These are phyloP conservation scores for Diaporthe helianthi DNA, from an alignment of 2,329 filamentous ascomycete genomes.

Conservation along the genomic window DNA sequence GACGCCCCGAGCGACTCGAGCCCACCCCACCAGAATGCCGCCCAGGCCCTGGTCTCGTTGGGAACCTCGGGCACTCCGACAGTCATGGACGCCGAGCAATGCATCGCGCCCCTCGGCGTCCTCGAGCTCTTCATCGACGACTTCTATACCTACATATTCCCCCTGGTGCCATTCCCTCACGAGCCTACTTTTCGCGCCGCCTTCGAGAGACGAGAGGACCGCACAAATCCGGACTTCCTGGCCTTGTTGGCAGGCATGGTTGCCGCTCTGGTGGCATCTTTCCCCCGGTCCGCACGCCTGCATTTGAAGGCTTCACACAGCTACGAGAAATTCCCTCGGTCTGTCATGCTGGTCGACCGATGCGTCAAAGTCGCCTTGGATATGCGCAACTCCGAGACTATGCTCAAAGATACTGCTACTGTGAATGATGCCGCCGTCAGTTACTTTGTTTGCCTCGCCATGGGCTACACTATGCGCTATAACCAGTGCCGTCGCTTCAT, in stretches of 20 bases:
- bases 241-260: conserved; percentile 79
- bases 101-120: conserved; percentile 72
- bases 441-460: conserved; percentile 74
- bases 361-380: conserved; percentile 74
- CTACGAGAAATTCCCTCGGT: conserved; percentile 70
- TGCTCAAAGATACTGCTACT: conserved; percentile 54
- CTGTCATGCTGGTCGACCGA: conserved; percentile 72
- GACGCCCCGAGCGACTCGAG: conserved; percentile 38
- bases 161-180: conserved; percentile 78
- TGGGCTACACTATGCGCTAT: conserved; percentile 73
- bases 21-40: conserved; percentile 54
- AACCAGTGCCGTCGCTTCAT: conserved; percentile 74
- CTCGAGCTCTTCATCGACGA: conserved; percentile 77
- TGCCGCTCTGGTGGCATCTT: conserved; percentile 75
- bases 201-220: conserved; percentile 71
- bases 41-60: conserved; percentile 57
- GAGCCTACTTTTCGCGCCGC: conserved; percentile 77
- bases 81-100: conserved; percentile 65
- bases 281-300: conserved; percentile 73
- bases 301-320: conserved; percentile 73
- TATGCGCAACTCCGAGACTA: conserved; percentile 66
- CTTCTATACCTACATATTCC: conserved; percentile 84
- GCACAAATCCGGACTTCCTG: conserved; percentile 70
- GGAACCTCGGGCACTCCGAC: conserved; percentile 45
- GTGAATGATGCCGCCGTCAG: conserved; percentile 71